Conservation (phyloP, 306 rosid genomes). For the Chamaecrista fasciculata region DNA sequence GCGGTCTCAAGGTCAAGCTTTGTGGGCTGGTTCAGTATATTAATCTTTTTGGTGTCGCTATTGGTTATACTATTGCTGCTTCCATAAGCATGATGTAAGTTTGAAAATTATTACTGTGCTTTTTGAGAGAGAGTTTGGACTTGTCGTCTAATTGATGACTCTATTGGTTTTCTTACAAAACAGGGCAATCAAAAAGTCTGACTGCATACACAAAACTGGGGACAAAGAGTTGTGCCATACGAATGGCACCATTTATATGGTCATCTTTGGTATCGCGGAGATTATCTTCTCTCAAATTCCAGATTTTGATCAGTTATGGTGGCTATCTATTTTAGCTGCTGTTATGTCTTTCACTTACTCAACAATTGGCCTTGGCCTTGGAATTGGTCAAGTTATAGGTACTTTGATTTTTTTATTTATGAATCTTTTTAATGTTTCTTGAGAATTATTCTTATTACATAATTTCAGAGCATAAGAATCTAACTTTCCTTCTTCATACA, state of each 20-base stretch:
- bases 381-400: conserved; percentile 43
- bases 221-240: conserved; percentile 38
- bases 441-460: background rate
- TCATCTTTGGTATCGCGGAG: conserved; percentile 35
- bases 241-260: conserved; percentile 35
- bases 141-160: conserved; percentile 12
- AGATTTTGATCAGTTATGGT: conserved; percentile 42
- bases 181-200: conserved; percentile 48
- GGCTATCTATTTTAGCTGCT: conserved; percentile 48
- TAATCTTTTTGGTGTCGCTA: conserved; percentile 63
- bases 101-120: background rate
- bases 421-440: background rate
- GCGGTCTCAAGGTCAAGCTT: conserved; percentile 35
- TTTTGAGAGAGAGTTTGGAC: background rate
- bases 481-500: conserved; percentile 24
- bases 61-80: conserved; percentile 90
- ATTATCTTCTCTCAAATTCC: conserved; percentile 48
- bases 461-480: background rate
- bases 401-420: background rate
- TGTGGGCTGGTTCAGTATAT: conserved; percentile 60
- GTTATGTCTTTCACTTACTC: conserved; percentile 52
- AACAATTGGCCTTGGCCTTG: conserved; percentile 44
- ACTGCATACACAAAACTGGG: conserved; percentile 36
- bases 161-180: background rate
- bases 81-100: conserved; percentile 91